These are phyloP conservation scores for Psophocarpus tetragonolobus DNA, from an alignment of 306 rosid species.

Conservation along the genomic window DNA sequence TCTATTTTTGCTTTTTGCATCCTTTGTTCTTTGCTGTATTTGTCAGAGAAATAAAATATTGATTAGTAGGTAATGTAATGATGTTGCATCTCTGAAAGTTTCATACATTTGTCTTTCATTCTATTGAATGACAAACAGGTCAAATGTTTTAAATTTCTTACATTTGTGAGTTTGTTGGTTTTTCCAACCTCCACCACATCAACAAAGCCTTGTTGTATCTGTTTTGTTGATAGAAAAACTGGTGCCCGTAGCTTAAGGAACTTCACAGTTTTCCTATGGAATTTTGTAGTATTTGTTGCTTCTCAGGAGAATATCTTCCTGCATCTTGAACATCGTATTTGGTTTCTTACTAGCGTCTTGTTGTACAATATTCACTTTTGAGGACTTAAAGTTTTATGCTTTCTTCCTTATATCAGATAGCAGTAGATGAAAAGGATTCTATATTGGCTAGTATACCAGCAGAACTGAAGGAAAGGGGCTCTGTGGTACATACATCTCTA, in stretches of 20 bases:
- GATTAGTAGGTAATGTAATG: conserved; percentile 16
- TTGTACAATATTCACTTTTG: not conserved
- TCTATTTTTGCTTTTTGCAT: not conserved
- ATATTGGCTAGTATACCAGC: conserved; percentile 75
- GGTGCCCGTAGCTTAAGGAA: not conserved
- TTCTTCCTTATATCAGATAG: conserved; percentile 54
- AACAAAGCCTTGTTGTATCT: not conserved
- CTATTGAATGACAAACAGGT: not conserved
- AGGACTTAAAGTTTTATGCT: conserved; percentile 13
- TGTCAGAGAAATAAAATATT: not conserved
- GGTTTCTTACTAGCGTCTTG: not conserved
- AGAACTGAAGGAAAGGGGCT: conserved; percentile 72
- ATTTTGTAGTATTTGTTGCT: not conserved
- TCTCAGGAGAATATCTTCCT: conserved; percentile 18
- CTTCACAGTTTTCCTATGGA: not conserved
- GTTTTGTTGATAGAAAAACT: not conserved
- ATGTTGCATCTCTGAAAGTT: not conserved
- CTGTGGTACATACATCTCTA: conserved; percentile 61
- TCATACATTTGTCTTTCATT: not conserved
- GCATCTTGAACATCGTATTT: conserved; percentile 19
- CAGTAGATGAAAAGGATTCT: conserved; percentile 71
- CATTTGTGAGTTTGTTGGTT: not conserved
- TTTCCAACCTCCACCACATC: conserved; percentile 7
- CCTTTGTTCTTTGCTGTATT: not conserved
- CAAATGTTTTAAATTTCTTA: not conserved